Conservation (phyloP, 805 yeast genomes). For the Candida taoyuanica region DNA sequence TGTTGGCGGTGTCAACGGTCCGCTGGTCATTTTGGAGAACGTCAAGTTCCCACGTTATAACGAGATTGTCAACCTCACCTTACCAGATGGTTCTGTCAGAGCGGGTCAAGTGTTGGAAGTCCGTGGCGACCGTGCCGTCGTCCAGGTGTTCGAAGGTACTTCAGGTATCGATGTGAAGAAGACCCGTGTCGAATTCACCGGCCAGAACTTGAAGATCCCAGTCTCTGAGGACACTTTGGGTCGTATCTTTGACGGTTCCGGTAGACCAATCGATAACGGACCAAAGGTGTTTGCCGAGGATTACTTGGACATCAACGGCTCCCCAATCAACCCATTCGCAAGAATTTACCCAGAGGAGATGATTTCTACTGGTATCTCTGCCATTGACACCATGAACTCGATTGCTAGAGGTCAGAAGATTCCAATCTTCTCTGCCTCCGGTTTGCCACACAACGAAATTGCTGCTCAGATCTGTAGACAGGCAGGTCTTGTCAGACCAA, state of each 20-base stretch:
- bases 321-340: conserved; percentile 97
- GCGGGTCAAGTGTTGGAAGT: conserved; percentile 99
- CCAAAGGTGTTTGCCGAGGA: conserved; percentile 99
- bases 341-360: conserved; percentile 99
- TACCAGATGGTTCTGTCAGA: conserved; percentile 92
- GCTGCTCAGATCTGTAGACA: conserved; percentile 99
- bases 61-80: conserved; percentile 93
- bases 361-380: conserved; percentile 98
- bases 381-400: conserved; percentile 98
- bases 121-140: conserved; percentile 94
- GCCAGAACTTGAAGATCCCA: conserved; percentile 86
- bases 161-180: conserved; percentile 98
- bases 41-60: conserved; percentile 88
- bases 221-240: conserved; percentile 97
- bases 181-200: conserved; percentile 96
- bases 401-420: conserved; percentile 99
- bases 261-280: conserved; percentile 97
- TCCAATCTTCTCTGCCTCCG: conserved; percentile 98
- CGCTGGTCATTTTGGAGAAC: conserved; percentile 84
- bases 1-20: conserved; percentile 98
- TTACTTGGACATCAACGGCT: conserved; percentile 95
- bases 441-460: conserved; percentile 98
- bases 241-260: conserved; percentile 97
- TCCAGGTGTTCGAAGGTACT: conserved; percentile 98
- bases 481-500: conserved; percentile 98